A percentile compares a stretch with the other conserved stretches of the same genome.
phyloP scores from a whole-genome alignment of 2,329 filamentous ascomycete genomes.

The Pseudogymnoascus sp. region DNA sequence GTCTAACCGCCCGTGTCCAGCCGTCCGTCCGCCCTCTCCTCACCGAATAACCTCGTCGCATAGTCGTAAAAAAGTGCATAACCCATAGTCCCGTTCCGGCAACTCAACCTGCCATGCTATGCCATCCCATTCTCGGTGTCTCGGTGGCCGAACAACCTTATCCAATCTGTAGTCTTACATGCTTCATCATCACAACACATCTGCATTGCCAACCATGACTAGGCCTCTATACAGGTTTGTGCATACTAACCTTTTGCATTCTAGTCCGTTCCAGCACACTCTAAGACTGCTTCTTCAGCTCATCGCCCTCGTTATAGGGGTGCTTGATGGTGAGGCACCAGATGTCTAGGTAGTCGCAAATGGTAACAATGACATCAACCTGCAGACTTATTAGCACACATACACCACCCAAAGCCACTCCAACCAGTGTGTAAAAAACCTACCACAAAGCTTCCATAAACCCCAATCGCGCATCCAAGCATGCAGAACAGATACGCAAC shows the following conservation, averaged over 20 bases:
- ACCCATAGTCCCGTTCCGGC: background rate
- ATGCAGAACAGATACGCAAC: constrained; percentile 86
- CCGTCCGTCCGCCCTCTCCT: background rate
- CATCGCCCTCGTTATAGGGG: constrained; percentile 40
- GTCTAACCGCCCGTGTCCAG: background rate
- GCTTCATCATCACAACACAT: background rate
- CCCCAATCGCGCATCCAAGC: constrained; percentile 72
- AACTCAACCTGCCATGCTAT: too few relatives aligned
- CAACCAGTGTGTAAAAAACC: constrained; percentile 19
- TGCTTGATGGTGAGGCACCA: constrained; percentile 99
- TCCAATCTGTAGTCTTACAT: constrained; percentile 2
- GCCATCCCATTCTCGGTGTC: background rate
- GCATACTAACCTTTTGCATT: background rate
- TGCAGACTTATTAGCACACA: constrained; percentile 20
- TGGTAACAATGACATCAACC: constrained; percentile 90
- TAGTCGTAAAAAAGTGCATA: constrained; percentile 4
- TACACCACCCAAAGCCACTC: background rate
- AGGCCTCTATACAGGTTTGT: background rate
- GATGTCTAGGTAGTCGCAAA: constrained; percentile 96
- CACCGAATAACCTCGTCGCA: background rate
- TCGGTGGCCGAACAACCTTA: background rate
- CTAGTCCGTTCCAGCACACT: background rate
- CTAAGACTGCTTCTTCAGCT: constrained; percentile 23
- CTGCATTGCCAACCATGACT: background rate
- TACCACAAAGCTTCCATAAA: constrained; percentile 94